Base-by-base conservation (phyloP, 2,329 filamentous ascomycete species). In the Dryadomyces sulphureus region DNA sequence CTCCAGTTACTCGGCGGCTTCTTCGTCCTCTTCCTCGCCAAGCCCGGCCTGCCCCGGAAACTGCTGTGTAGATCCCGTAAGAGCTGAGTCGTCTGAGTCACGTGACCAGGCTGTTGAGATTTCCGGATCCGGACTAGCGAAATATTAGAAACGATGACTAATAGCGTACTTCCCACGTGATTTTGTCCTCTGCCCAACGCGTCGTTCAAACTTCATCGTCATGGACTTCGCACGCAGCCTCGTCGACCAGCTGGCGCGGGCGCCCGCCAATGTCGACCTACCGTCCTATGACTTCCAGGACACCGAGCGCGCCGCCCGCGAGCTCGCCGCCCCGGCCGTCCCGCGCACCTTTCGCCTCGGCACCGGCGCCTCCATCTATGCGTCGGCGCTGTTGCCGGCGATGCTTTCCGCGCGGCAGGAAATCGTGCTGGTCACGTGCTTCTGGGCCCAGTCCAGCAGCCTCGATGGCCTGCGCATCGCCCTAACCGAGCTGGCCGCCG, bases 291-390 rank as follows among this genome's bases (percentile, higher is more conserved):
- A 69, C 52, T 57, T 64, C 41, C 51, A 57, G 40, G 59, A 70
- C 38, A 61, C 67, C 38, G 25, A 40, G 3, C n/a, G 20, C 20
- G 14, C 21, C 20, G 27, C 20, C 3, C 45, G 34, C 21, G 43
- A 14, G 14, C 64, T 80, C 45, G 61, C 75, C 46, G 69, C 68
- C 5, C 65, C 62, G 17, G 73, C 72, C 47, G 55, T 53, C 1
- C 69, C 68, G 0, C 61, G 59, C 17, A 63, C 64, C 5, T 72
- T 81, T 50, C 65, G 65, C 22, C 59, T 79, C 16, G 77, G 77
- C 47, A 80, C 73, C 0, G 77, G 78, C 6, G 64, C 69, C 17
- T 70, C 69, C 5, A 68, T 81, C 25, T 78, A 71, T 54, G 66
- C 67, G 0, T 62, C 66, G 35, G 62, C 66, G 4, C 65, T 87